Base-by-base conservation (phyloP, 768 basidiomycete genomes). In the Phlebiopsis flavidoalba region DNA sequence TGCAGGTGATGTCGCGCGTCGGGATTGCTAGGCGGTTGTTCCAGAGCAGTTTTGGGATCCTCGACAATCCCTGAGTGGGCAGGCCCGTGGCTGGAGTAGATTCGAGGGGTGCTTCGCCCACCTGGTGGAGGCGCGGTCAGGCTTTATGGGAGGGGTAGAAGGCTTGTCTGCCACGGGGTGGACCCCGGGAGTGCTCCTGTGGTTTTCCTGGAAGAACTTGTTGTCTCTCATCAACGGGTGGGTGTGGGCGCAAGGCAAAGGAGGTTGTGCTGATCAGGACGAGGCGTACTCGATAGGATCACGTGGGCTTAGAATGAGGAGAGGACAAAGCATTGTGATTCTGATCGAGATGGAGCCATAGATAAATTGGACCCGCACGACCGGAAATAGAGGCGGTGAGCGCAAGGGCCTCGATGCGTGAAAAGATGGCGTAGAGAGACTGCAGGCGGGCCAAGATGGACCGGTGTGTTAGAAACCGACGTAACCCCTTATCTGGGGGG, bases 341-440 rank as follows among this genome's bases (percentile, higher is more conserved):
- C 45, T 67, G 72, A 71, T 74, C 70, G 63, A 74, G 66, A 69
- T 74, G 73, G 61, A 74, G 69, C n/a, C 73, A 74, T 74, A 62
- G 65, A 53, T n/a, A n/a, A n/a, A n/a, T 24, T 26, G 51, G 54
- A 58, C 65, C 55, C 59, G 53, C 52, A 59, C 58, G 43, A 62
- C 66, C 67, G 60, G 64, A 65, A 61, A 61, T 64, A 64, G 67
- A 62, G 63, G 46, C 58, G 61, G 49, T 57, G 63, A 59, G 57
- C 63, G 53, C 58, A 64, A 47, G 35, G 53, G 33, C 60, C 62
- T 57, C 46, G 67, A 60, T 60, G 59, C n/a, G n/a, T 40, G 63
- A 59, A 59, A 58, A 63, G 61, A 61, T 63, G 61, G 65, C 55
- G 59, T 60, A 51, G 59, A 55, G 58, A 63, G 60, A n/a, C n/a